These are phyloP conservation scores for Moelleriella libera DNA, from an alignment of 2,329 filamentous ascomycete species.

Conservation along the genomic window DNA sequence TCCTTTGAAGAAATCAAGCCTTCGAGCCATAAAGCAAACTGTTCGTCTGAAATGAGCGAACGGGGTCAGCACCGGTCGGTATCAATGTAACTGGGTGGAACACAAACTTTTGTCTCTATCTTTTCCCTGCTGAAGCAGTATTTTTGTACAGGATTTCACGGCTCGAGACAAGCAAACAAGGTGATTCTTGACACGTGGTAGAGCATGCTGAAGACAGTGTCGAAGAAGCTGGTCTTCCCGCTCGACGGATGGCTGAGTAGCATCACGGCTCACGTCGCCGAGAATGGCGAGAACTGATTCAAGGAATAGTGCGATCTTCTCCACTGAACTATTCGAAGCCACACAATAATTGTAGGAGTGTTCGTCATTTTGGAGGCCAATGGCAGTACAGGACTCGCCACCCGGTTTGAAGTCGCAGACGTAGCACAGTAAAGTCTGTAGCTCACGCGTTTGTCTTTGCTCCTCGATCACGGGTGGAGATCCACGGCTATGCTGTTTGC, in stretches of 20 bases:
- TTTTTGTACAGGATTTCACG: no score
- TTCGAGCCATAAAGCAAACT: background rate
- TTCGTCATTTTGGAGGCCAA: constrained; percentile 22
- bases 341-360: constrained; percentile 26
- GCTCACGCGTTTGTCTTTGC: constrained; percentile 8
- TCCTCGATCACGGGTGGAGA: background rate
- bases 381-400: constrained; percentile 27
- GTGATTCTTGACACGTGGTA: background rate
- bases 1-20: background rate
- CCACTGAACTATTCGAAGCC: constrained; percentile 22
- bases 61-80: no score
- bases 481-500: background rate
- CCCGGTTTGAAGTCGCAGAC: constrained; percentile 32
- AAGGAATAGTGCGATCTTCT: background rate
- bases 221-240: background rate
- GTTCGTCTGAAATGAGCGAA: background rate
- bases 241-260: background rate
- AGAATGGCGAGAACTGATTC: constrained; percentile 8
- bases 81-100: no score
- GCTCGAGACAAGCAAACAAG: no score
- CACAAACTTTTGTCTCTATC: no score
- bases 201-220: background rate
- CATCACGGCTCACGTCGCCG: background rate
- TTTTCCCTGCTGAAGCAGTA: no score
- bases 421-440: constrained; percentile 26